Base-by-base conservation (phyloP, 176 grass and related monocot species). In the Echinochloa phyllopogon region DNA sequence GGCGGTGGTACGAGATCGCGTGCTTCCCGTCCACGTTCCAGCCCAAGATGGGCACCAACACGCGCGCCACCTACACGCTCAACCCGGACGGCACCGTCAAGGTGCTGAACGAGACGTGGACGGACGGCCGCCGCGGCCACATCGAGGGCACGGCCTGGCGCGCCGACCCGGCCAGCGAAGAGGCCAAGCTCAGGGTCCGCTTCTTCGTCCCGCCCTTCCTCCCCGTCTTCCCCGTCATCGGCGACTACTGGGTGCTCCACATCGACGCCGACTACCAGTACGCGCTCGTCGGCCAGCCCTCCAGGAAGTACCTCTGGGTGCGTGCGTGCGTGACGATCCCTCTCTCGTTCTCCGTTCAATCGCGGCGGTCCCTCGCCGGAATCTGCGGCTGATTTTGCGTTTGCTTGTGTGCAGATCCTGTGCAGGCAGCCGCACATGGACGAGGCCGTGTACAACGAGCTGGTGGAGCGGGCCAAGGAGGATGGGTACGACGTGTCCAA, bases 221-320 rank as follows among this genome's bases (percentile, higher is more conserved):
- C 74, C 92, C 92, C 74, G 37, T 98, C 64, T 6, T 98, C 77
- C 95, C 95, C 76, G 86, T 98, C 85, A 64, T 60, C 39, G 91
- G 95, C 72, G 91, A 98, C 75, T 98, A 98, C 89, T 98, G 93
- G 91, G 93, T 98, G 52, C 89, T 98, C 82, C 85, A 93, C 81
- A 6, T 98, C 75, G 93, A 88, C 72, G 83, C 53, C 59, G 83
- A 53, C 60, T 98, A 98, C 84, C 91, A 83, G 60, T 84, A 90
- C 83, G 95, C 91, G 29, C 92, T 98, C 86, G 68, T 98, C 66
- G 93, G 95, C 1, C 89, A 95, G 87, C 95, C 95, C 20, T 93
- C 93, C 44, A 49, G 87, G 75, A 93, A 87, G 40, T 98, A 93
- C 91, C 94, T 97, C 82, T 97, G 94, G 94, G 94, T 94, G 68